These are phyloP conservation scores for Roridomyces roridus DNA, from an alignment of 768 basidiomycete genomes.

Conservation along the genomic window DNA sequence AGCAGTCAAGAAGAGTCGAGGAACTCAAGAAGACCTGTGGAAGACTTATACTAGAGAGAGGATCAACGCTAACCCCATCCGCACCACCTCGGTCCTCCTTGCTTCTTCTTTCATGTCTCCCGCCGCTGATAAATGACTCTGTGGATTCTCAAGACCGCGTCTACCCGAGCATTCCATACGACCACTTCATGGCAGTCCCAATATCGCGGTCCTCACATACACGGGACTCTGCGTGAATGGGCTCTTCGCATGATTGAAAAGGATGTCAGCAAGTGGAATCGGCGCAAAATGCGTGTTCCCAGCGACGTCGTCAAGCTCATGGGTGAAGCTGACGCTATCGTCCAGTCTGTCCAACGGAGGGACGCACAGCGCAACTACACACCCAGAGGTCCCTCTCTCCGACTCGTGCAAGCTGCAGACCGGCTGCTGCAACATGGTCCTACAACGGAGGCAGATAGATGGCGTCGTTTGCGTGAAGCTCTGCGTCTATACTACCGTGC, in stretches of 20 bases:
- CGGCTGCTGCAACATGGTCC: not conserved
- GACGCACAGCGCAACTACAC: not conserved
- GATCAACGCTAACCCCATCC: too few relatives aligned
- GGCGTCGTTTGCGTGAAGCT: conserved; percentile 3
- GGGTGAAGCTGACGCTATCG: not conserved
- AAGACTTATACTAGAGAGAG: too few relatives aligned
- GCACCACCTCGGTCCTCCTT: too few relatives aligned
- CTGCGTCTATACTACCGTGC: conserved; percentile 11
- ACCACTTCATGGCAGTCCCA: not conserved
- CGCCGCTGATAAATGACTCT: not conserved
- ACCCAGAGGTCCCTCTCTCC: not conserved
- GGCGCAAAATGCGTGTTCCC: not conserved
- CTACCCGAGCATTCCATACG: not conserved
- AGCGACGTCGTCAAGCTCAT: too few relatives aligned
- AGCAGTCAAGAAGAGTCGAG: too few relatives aligned
- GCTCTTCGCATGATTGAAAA: conserved; percentile 7
- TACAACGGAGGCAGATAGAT: not conserved
- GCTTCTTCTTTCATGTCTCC: too few relatives aligned
- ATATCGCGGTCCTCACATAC: conserved; percentile 5
- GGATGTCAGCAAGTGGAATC: not conserved
- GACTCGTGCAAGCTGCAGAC: not conserved
- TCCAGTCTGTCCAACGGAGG: not conserved
- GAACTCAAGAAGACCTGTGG: too few relatives aligned
- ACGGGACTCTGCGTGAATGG: conserved; percentile 17
- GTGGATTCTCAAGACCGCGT: not conserved